Evolutionary conservation across 345 rosid genomes (phyloP), one percentile per base, ranked within the genome.

Genomic region (Kandelia obovata): DNA sequence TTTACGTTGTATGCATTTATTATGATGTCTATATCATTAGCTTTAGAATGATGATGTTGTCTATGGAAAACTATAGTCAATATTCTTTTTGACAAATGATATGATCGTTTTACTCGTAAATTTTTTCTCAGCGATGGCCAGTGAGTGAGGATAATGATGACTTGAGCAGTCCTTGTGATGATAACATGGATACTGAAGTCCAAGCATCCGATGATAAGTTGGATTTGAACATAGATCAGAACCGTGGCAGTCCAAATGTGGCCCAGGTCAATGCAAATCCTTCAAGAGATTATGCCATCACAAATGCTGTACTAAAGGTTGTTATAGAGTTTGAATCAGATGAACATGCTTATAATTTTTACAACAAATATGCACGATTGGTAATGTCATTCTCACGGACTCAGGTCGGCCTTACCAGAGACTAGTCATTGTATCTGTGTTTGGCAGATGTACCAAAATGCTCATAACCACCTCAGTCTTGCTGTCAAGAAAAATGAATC

Each of bases 371-470:
- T 62, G 78, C 81, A 17, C 67, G 43, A 58, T 39, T 67, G 70
- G 47, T 71, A 11, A 75, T 75, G 20, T 28, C 30, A 2, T 2
- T 28, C 30, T 28, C 30, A 28, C 30, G 3, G 4, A 28, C 3
- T 85, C 7, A 67, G 65, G 47, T 75, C 73, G 6, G 73, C 72
- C 31, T 72, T 84, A 61, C 73, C 80, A 5, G 82, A 77, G 62
- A 67, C 74, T 39, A 70, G 66, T 68, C 83, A 77, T 57, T 55
- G 30, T 28, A 39, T 73, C 39, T 67, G 68, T 49, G 39, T 66
- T 9, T 77, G 79, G 80, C 86, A 81, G 75, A 81, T 81, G 77
- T 61, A 68, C 47, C 79, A 74, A 57, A 85, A 75, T 71, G 79
- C 77, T 16, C 69, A 66, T 26, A 69, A 77, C 69, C 81, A 79